Base-by-base conservation (phyloP, 2,329 filamentous ascomycete genomes). In the Stemphylium vesicarium region DNA sequence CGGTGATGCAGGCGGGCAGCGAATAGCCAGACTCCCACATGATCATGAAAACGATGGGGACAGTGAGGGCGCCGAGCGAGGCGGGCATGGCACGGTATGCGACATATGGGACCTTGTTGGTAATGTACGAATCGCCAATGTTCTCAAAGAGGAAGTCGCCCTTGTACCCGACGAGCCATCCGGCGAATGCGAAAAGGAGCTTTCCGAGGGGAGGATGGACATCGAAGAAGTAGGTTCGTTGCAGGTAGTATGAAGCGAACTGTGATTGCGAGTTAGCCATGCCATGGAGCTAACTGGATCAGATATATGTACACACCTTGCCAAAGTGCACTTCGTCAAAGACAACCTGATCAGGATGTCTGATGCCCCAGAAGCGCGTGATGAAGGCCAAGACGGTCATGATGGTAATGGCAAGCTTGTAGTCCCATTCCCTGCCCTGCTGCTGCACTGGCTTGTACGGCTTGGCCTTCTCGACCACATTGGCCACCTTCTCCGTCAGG, bases 21-120 rank as follows among this genome's bases (percentile, higher is more conserved):
- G 92, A 96, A 79, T 99, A 99, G 60, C 93, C 95, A 44, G 95
- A 98, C 79, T 99, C 95, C 95, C 95, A 99, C 95, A 99, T 99
- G 77, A 96, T 99, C 74, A 96, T 80, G 78, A 96, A 99, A 52
- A 91, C 88, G 42, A 94, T 90, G n/a, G 93, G 90, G 46, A 99
- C 92, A 10, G 95, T 99, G 65, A 99, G 81, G 52, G 95, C 89
- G 63, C 95, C 95, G 66, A 98, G 86, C 44, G 95, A 85, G 56
- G 95, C 95, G 37, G 95, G 95, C 82, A 99, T 86, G 40, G 93
- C 90, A 67, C 95, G 91, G 80, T 96, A 96, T 59, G 95, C 93
- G 60, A 99, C 90, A 77, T 99, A 99, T 33, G 95, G 95, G 37
- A 99, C 93, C 75, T 96, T 95, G 83, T 99, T 97, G 56, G 88